Conservation (phyloP, 345 rosid species). For the Draba incana region DNA sequence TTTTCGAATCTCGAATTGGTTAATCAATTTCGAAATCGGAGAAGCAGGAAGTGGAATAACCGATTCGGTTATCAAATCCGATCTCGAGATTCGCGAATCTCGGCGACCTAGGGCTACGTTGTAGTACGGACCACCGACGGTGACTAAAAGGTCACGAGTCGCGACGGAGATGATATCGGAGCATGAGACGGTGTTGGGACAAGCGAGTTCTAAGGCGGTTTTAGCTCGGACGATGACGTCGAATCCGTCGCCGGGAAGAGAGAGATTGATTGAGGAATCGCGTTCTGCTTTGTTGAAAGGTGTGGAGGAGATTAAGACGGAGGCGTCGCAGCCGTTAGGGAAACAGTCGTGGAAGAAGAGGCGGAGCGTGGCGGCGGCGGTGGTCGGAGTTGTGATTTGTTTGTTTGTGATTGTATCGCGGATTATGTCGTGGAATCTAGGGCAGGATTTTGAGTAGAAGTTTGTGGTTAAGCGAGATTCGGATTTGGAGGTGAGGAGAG, state of each 20-base stretch:
- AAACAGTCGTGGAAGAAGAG: conserved; percentile 85
- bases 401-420: conserved; percentile 69
- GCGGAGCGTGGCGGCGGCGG: conserved; percentile 87
- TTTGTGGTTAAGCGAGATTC: conserved; percentile 53
- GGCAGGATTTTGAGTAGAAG: conserved; percentile 75
- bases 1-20: conserved; percentile 58
- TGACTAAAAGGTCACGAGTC: conserved; percentile 70
- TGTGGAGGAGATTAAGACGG: conserved; percentile 64
- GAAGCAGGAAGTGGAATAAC: conserved; percentile 70
- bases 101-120: conserved; percentile 71
- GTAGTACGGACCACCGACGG: conserved; percentile 81
- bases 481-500: conserved; percentile 20
- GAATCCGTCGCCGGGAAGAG: conserved; percentile 91
- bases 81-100: conserved; percentile 58
- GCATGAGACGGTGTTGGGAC: conserved; percentile 87
- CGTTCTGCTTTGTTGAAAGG: conserved; percentile 77
- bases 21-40: conserved; percentile 54
- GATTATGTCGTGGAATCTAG: conserved; percentile 62
- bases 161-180: conserved; percentile 85
- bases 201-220: conserved; percentile 83
- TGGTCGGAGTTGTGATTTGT: conserved; percentile 77
- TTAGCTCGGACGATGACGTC: conserved; percentile 79
- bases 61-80: conserved; percentile 47
- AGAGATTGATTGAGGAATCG: conserved; percentile 72
- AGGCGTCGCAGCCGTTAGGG: conserved; percentile 81